These are phyloP conservation scores for Colletotrichum cuscutae DNA, from an alignment of 2,329 filamentous ascomycete genomes.

Conservation along the genomic window DNA sequence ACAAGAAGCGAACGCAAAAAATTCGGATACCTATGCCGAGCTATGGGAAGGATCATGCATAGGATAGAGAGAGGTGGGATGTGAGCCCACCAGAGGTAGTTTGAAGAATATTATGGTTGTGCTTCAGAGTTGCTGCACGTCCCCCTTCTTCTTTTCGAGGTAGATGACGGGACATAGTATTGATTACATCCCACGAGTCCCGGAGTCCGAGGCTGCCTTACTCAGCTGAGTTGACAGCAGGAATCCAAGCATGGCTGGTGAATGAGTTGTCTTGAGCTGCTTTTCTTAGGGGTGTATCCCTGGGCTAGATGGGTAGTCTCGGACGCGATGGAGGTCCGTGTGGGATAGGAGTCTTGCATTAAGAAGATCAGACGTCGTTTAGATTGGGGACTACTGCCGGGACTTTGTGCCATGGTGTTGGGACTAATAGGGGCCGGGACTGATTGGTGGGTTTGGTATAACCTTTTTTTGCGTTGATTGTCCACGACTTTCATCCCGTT, in stretches of 20 bases:
- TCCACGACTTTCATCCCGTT: background rate
- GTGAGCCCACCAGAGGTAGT: background rate
- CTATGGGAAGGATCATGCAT: background rate
- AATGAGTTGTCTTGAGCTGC: too few species aligned
- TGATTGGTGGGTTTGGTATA: background rate
- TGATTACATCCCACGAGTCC: background rate
- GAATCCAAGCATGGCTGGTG: too few species aligned
- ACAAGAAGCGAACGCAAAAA: background rate
- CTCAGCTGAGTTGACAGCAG: background rate
- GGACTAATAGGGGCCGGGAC: background rate
- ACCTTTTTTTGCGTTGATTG: background rate
- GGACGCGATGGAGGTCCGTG: background rate
- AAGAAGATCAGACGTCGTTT: background rate
- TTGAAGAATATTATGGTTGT: slow-evolving; percentile 13
- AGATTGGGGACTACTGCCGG: background rate
- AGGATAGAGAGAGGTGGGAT: background rate
- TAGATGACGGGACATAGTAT: background rate
- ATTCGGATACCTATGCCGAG: background rate
- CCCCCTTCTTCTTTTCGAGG: background rate
- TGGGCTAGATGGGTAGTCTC: background rate
- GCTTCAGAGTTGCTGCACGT: background rate
- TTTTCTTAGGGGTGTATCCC: background rate
- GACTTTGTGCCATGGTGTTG: background rate
- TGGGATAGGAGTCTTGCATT: background rate
- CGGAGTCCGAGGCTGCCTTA: background rate